phyloP scores from a whole-genome alignment of 148 eudicot species.

The Dianthus caryophyllus region DNA sequence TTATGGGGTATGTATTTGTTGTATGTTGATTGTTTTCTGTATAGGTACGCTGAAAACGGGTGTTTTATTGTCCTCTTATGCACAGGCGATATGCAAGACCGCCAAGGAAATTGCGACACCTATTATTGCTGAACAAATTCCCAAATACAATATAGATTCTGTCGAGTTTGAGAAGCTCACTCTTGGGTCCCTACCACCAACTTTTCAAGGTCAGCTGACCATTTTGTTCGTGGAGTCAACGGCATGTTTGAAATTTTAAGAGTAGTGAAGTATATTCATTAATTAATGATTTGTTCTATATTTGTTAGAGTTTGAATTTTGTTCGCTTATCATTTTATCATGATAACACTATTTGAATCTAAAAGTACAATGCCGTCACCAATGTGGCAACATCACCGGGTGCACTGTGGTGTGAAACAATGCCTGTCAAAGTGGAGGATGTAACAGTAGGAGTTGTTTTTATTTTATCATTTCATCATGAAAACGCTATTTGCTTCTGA shows the following conservation, averaged over 20 bases:
- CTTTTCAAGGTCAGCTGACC: slow-evolving; percentile 61
- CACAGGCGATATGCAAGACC: slow-evolving; percentile 84
- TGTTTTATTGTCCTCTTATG: slow-evolving; percentile 9
- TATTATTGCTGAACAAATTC: slow-evolving; percentile 85
- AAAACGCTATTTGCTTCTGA: not conserved
- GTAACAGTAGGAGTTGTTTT: too few relatives aligned
- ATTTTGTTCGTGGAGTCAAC: not conserved
- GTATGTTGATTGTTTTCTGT: not conserved
- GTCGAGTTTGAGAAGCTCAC: slow-evolving; percentile 72
- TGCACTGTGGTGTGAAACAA: too few relatives aligned
- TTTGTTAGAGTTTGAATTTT: not conserved
- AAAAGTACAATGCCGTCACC: too few relatives aligned
- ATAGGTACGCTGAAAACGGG: slow-evolving; percentile 2
- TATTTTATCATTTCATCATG: not conserved
- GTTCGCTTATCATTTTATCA: too few relatives aligned
- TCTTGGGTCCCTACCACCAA: slow-evolving; percentile 79
- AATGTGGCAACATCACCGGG: too few relatives aligned
- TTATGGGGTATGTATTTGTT: slow-evolving; percentile 7
- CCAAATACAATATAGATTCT: slow-evolving; percentile 76
- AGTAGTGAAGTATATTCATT: not conserved
- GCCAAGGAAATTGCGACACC: slow-evolving; percentile 69
- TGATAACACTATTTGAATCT: too few relatives aligned
- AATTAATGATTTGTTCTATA: too few relatives aligned
- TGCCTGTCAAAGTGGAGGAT: too few relatives aligned
- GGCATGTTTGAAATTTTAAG: not conserved